Conservation (phyloP, 2,329 filamentous ascomycete species). For the Aspergillus udagawae region DNA sequence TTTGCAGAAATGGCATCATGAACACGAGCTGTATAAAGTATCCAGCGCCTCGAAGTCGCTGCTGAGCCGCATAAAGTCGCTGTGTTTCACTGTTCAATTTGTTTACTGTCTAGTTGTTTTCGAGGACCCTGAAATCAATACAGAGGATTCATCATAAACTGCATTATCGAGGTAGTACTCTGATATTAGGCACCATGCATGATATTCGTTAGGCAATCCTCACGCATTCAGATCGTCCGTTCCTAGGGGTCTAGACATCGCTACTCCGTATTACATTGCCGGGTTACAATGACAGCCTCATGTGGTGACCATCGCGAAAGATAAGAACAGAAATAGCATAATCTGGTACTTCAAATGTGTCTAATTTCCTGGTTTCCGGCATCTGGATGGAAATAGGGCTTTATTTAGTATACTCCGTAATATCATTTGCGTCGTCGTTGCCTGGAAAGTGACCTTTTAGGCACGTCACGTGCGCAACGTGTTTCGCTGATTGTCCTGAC, state of each 20-base stretch:
- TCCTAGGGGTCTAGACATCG: not conserved
- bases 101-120: conserved; percentile 24
- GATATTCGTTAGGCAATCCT: no score
- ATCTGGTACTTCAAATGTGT: not conserved
- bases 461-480: not conserved
- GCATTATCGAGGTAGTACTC: conserved; percentile 30
- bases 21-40: conserved; percentile 36
- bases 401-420: no score
- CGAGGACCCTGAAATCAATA: conserved; percentile 34
- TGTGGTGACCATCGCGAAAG: not conserved
- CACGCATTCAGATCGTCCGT: no score
- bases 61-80: conserved; percentile 16
- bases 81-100: conserved; percentile 16
- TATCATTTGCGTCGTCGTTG: not conserved
- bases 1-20: conserved; percentile 21
- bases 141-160: not conserved
- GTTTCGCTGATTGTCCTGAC: not conserved
- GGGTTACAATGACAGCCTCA: no score
- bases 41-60: conserved; percentile 18
- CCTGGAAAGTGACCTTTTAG: not conserved
- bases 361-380: not conserved
- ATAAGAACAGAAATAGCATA: not conserved
- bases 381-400: not conserved
- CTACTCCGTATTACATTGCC: no score
- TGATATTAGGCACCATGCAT: not conserved